Evolutionary conservation across 2,329 filamentous ascomycete genomes (phyloP).

Genomic region (Fusarium sp.): DNA sequence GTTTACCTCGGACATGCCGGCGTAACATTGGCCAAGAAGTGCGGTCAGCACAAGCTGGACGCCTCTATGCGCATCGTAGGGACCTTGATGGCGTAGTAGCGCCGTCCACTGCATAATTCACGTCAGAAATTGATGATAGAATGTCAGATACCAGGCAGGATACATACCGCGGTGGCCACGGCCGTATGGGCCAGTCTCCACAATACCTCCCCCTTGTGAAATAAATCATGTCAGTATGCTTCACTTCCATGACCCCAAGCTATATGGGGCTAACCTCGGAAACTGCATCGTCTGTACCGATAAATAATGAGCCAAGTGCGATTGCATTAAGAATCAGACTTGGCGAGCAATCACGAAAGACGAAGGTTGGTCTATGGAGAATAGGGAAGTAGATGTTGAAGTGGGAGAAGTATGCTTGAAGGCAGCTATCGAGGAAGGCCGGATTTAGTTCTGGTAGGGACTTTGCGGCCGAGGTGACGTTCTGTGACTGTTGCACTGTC

Average conservation of each 20-base stretch:
- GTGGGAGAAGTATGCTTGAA: conserved; percentile 1
- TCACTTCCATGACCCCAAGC: too few species aligned
- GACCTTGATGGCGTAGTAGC: not conserved
- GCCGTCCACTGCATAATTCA: not conserved
- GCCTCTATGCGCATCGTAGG: not conserved
- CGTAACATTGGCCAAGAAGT: not conserved
- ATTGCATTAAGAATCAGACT: not conserved
- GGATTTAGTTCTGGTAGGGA: not conserved
- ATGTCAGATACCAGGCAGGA: too few species aligned
- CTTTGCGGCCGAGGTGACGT: not conserved
- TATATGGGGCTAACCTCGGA: too few species aligned
- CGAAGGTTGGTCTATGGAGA: not conserved
- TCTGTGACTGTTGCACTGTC: not conserved
- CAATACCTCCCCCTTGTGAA: not conserved
- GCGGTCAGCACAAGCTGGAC: not conserved
- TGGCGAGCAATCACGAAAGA: not conserved
- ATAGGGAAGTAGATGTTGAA: not conserved
- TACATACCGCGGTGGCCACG: not conserved
- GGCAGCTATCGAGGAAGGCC: not conserved
- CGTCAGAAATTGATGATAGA: too few species aligned
- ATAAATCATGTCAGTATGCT: too few species aligned
- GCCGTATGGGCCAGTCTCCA: not conserved
- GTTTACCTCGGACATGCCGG: not conserved
- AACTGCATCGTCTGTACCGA: not conserved
- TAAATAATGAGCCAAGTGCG: not conserved